Evolutionary conservation across 192 early-diverging fungal species (phyloP).

Genomic region (Backusella liffmaniae): DNA sequence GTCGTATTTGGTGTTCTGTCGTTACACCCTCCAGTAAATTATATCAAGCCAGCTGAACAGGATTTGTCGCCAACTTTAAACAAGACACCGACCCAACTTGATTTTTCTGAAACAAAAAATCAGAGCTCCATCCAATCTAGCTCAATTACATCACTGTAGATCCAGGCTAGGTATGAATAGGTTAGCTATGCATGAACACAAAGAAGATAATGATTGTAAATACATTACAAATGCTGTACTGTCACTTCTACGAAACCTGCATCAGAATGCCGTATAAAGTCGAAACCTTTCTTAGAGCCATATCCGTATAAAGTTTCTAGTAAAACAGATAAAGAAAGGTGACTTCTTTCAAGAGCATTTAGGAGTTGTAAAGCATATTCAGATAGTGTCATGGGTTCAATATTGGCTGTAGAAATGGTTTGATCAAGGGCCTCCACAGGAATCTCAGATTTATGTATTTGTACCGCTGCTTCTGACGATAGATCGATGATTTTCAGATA

Average conservation of each 20-base stretch:
- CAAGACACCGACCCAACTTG: not conserved
- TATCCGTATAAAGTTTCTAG: not conserved
- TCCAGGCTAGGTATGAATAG: conserved; percentile 2
- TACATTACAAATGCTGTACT: conserved; percentile 44
- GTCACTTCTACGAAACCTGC: conserved; percentile 18
- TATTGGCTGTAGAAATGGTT: not conserved
- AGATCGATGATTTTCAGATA: not conserved
- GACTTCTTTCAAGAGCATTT: not conserved
- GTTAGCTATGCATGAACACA: conserved; percentile 25
- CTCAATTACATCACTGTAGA: not conserved
- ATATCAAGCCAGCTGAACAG: not conserved
- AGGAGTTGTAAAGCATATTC: not conserved
- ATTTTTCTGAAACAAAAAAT: not conserved
- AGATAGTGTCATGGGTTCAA: not conserved
- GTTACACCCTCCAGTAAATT: not conserved
- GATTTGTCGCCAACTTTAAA: conserved; percentile 1
- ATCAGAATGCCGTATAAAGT: not conserved
- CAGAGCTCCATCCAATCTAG: not conserved
- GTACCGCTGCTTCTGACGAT: not conserved
- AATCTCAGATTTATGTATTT: not conserved
- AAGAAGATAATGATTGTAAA: conserved; percentile 55
- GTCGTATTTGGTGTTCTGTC: not conserved
- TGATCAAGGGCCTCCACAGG: not conserved
- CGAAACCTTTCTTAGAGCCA: not conserved
- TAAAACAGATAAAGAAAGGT: not conserved